A percentile compares a stretch with the other conserved stretches of the same genome.
phyloP scores from a whole-genome alignment of 148 eudicot genomes.

The Spergularia marina region DNA sequence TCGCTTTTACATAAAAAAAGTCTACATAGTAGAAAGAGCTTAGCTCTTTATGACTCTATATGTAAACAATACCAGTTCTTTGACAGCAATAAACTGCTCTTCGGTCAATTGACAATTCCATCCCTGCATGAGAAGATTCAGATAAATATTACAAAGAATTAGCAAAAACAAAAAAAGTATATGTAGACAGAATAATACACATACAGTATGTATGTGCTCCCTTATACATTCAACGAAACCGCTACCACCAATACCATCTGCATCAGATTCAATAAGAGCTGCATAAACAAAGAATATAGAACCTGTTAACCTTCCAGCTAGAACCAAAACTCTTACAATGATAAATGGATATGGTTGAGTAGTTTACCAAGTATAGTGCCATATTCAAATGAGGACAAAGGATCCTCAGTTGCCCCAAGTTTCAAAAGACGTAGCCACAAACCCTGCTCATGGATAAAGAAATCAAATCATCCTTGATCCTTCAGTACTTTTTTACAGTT shows the following conservation, averaged over 20 bases:
- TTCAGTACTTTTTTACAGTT: conserved; percentile 2
- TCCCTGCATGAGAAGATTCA: conserved; percentile 50
- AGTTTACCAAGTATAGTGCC: conserved; percentile 89
- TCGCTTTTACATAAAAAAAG: background rate
- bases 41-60: background rate
- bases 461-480: conserved; percentile 12
- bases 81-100: conserved; percentile 99
- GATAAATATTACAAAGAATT: conserved; percentile 5
- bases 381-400: conserved; percentile 96
- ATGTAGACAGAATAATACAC: conserved; percentile 29
- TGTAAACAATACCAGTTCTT: conserved; percentile 66
- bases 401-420: conserved; percentile 92
- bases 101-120: conserved; percentile 89
- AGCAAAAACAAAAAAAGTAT: conserved; percentile 12
- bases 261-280: conserved; percentile 98
- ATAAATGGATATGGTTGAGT: conserved; percentile 12
- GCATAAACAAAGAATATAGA: conserved; percentile 33
- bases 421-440: conserved; percentile 95
- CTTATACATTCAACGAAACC: conserved; percentile 99
- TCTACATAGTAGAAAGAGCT: background rate
- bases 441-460: conserved; percentile 50
- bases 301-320: conserved; percentile 7
- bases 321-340: background rate
- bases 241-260: conserved; percentile 99
- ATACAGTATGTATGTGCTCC: conserved; percentile 94